Conservation (phyloP, 2,329 filamentous ascomycete species). For the Diaporthe capsici region DNA sequence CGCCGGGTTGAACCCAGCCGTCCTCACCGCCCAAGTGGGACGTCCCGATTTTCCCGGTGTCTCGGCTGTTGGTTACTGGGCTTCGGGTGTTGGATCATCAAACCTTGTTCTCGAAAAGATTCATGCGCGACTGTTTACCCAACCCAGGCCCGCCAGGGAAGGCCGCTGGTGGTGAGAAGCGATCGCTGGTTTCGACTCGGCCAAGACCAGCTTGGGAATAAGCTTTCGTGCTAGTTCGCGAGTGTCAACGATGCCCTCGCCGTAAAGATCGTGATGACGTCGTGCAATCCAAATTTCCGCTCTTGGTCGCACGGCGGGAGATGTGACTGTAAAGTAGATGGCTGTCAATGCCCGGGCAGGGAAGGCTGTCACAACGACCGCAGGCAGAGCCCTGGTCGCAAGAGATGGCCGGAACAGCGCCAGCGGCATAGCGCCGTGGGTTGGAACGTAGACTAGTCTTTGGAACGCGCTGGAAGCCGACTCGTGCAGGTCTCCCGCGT, state of each 20-base stretch:
- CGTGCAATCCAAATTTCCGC: conserved; percentile 12
- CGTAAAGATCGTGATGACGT: conserved; percentile 2
- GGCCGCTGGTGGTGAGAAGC: conserved; percentile 4
- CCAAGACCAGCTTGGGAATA: conserved; percentile 25
- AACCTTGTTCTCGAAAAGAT: conserved; percentile 12
- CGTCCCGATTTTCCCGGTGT: conserved; percentile 21
- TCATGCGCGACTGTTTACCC: conserved; percentile 20
- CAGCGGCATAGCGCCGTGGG: not conserved
- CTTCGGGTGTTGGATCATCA: conserved; percentile 31
- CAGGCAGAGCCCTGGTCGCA: conserved; percentile 31
- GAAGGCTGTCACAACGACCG: conserved; percentile 1
- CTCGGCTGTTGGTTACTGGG: conserved; percentile 32
- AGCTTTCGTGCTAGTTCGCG: conserved; percentile 20
- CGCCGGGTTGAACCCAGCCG: conserved; percentile 36
- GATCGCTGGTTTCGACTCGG: not conserved
- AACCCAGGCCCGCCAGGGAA: conserved; percentile 14
- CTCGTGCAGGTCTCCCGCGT: not conserved
- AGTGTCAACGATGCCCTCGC: conserved; percentile 21
- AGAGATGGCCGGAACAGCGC: conserved; percentile 15
- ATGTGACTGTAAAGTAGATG: conserved; percentile 3
- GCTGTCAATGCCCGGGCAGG: conserved; percentile 6
- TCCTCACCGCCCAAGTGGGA: conserved; percentile 38
- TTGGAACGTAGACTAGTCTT: not conserved
- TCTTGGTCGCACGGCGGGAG: not conserved
- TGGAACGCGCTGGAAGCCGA: not conserved